Evolutionary conservation across 371 early-diverging fungal species (phyloP).

Genomic region (Rhizopus delemar): DNA sequence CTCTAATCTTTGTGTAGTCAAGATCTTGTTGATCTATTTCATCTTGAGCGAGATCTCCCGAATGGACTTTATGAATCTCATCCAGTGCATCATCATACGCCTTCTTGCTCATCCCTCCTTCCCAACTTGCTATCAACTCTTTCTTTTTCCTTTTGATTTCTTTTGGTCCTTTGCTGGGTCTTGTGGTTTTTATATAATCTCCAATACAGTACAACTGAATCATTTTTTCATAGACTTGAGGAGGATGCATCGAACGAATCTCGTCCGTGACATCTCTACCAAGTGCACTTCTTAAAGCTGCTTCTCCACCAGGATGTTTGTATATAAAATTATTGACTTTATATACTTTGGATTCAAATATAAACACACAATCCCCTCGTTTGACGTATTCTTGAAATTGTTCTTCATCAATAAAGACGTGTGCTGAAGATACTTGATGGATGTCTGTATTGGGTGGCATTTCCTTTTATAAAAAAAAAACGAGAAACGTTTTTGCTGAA

Average conservation of each 20-base stretch:
- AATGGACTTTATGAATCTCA: slow-evolving; percentile 30
- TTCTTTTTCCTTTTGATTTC: background rate
- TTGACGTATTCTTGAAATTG: slow-evolving; percentile 51
- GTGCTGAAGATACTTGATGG: slow-evolving; percentile 8
- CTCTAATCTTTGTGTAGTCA: slow-evolving; percentile 50
- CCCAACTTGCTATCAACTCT: slow-evolving; percentile 28
- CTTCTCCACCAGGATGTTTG: slow-evolving; percentile 91
- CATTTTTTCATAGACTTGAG: slow-evolving; percentile 70
- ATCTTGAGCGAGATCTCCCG: slow-evolving; percentile 21
- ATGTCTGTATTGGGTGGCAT: slow-evolving; percentile 45
- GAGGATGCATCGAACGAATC: slow-evolving; percentile 86
- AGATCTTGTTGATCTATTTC: slow-evolving; percentile 21
- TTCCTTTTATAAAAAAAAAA: background rate
- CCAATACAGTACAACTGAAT: slow-evolving; percentile 79
- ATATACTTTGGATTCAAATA: slow-evolving; percentile 82
- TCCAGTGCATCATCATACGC: slow-evolving; percentile 40
- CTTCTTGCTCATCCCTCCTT: slow-evolving; percentile 34
- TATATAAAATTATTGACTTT: slow-evolving; percentile 79
- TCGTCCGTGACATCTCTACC: slow-evolving; percentile 94
- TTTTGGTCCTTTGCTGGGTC: background rate
- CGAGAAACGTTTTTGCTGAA: no score
- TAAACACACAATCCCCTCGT: slow-evolving; percentile 70
- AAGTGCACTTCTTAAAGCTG: slow-evolving; percentile 79
- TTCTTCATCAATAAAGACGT: slow-evolving; percentile 33
- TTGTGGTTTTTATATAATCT: slow-evolving; percentile 45